Evolutionary conservation across 2,329 filamentous ascomycete species (phyloP), one percentile per base, ranked within the genome.

Genomic region (Ophiostoma ips): DNA sequence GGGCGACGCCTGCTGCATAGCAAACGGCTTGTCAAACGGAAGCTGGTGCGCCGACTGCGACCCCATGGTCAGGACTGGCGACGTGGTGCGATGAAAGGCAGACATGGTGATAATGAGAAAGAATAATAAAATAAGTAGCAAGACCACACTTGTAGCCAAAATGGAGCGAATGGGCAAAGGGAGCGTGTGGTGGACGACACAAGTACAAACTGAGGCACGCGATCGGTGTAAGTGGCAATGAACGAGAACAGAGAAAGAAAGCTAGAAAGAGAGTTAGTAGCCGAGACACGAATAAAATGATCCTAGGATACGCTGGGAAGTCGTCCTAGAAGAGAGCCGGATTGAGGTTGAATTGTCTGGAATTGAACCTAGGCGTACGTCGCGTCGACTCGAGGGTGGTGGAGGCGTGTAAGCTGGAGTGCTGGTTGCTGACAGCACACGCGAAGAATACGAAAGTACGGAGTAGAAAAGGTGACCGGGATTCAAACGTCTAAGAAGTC

Each of bases 61-160:
- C 49, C 65, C 64, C 63, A 72, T 69, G 62, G 67, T 67, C 55
- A 73, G 64, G 56, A 73, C 65, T 47, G 71, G 71, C 56, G 70
- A 71, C 51, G 68, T 64, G 53, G 65, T 63, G 55, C 66, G 63
- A 57, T 66, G 62, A 59, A 69, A 71, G 55, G 66, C 68, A 49
- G 68, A 62, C 70, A 73, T 73, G 37, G 50, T 58, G 59, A 53
- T 28, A 4, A 36, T 33, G 15, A 15, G 16, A 24, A 21, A 18
- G n/a, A 15, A 24, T 46, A 44, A 34, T 9, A 40, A 33, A 18
- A 31, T 15, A 31, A 46, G 35, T 16, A 46, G 18, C 9, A 30
- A 16, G 34, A 38, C 35, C 24, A 36, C 35, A 48, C 35, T 48
- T 37, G 33, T 37, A 33, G 46, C 11, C 34, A 50, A 37, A 19